These are phyloP conservation scores for Boletus subparvulus DNA, from an alignment of 768 basidiomycete species.

Conservation along the genomic window DNA sequence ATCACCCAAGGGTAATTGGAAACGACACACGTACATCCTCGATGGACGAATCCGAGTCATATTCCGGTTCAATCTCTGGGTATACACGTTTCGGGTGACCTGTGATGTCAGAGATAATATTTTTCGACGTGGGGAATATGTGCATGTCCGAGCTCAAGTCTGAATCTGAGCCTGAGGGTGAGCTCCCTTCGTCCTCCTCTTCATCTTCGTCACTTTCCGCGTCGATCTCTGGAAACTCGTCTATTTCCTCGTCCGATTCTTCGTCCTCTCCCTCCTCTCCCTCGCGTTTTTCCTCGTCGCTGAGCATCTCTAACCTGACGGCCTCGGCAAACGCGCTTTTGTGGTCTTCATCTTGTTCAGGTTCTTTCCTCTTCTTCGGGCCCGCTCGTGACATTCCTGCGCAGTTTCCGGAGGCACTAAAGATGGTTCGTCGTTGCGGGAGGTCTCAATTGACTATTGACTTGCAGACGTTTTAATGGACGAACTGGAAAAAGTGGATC, in stretches of 20 bases:
- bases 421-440: not conserved
- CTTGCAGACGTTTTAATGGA: not conserved
- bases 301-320: conserved; percentile 66
- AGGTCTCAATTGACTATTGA: not conserved
- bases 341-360: conserved; percentile 39
- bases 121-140: conserved; percentile 62
- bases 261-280: conserved; percentile 34
- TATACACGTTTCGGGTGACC: conserved; percentile 82
- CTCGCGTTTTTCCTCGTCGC: conserved; percentile 61
- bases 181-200: conserved; percentile 40
- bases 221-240: conserved; percentile 74
- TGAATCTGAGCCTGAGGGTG: conserved; percentile 26
- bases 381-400: conserved; percentile 36
- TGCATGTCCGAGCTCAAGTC: conserved; percentile 50
- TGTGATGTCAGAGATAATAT: conserved; percentile 75
- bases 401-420: conserved; percentile 29
- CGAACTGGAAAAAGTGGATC: conserved; percentile 8
- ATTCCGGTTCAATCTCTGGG: conserved; percentile 87
- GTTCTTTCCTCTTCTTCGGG: conserved; percentile 60
- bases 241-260: conserved; percentile 57
- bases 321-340: conserved; percentile 36
- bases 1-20: not conserved
- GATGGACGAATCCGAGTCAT: conserved; percentile 88
- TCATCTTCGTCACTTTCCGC: conserved; percentile 39
- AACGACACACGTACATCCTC: conserved; percentile 67